Evolutionary conservation across 352 stramenopile genomes (phyloP).

Genomic region (Thalassiosira mediterranea): DNA sequence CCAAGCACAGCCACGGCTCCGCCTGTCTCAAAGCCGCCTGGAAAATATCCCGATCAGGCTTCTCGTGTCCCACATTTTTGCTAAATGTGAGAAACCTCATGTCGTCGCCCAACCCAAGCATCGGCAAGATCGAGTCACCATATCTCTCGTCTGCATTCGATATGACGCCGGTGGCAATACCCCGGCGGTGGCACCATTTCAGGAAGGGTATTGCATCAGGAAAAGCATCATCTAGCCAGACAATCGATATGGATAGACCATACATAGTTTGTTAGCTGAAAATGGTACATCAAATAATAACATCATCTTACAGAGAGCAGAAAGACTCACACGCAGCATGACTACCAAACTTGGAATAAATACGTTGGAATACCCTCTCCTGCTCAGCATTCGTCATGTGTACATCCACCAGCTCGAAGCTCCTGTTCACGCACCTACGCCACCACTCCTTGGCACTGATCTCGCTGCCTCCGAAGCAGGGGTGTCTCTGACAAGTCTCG

Average conservation of each 20-base stretch:
- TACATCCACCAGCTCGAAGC: slow-evolving; percentile 52
- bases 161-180: slow-evolving; percentile 66
- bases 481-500: slow-evolving; percentile 58
- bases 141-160: slow-evolving; percentile 78
- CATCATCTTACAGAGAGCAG: too few relatives aligned
- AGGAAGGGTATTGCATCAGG: slow-evolving; percentile 66
- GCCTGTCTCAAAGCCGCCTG: slow-evolving; percentile 50
- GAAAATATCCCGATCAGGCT: slow-evolving; percentile 60
- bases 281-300: too few relatives aligned
- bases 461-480: slow-evolving; percentile 62
- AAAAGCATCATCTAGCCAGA: slow-evolving; percentile 64
- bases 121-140: slow-evolving; percentile 72
- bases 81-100: slow-evolving; percentile 69
- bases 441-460: slow-evolving; percentile 75
- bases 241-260: too few relatives aligned
- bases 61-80: slow-evolving; percentile 73
- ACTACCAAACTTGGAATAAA: slow-evolving; percentile 64
- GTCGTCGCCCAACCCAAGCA: slow-evolving; percentile 69
- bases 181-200: slow-evolving; percentile 54
- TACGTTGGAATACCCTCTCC: slow-evolving; percentile 68
- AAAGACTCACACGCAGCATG: slow-evolving; percentile 63
- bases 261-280: too few relatives aligned
- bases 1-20: slow-evolving; percentile 45
- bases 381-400: slow-evolving; percentile 40
- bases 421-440: slow-evolving; percentile 55